phyloP scores from a whole-genome alignment of 192 early-diverging fungal species.

The Linnemannia zychae region DNA sequence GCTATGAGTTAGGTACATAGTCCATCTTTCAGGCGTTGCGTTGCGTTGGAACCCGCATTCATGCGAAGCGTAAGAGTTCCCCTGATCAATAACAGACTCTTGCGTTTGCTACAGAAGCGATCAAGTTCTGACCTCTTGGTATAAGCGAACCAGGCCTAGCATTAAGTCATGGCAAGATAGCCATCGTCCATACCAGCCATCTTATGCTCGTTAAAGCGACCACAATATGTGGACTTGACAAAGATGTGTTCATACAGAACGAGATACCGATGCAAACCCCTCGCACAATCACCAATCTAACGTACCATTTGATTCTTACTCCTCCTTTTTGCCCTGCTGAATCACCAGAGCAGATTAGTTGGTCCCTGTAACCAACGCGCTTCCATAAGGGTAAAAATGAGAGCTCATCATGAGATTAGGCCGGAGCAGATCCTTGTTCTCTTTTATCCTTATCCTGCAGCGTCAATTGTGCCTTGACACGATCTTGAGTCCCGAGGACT shows the following conservation, averaged over 20 bases:
- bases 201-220: conserved; percentile 59
- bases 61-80: neutral
- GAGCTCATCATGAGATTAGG: neutral
- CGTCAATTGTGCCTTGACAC: neutral
- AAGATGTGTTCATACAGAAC: conserved; percentile 38
- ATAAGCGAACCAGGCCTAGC: conserved; percentile 61
- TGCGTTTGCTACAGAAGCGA: conserved; percentile 57
- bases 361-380: neutral
- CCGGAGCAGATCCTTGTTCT: neutral
- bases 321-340: conserved; percentile 38
- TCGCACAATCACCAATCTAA: conserved; percentile 52
- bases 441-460: conserved; percentile 20
- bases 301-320: conserved; percentile 53
- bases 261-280: conserved; percentile 49
- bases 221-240: conserved; percentile 52
- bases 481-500: conserved; percentile 43
- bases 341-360: neutral
- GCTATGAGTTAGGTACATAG: neutral
- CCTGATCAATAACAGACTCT: neutral
- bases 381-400: neutral
- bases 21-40: neutral
- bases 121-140: conserved; percentile 57
- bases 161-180: conserved; percentile 51
- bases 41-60: neutral
- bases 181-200: conserved; percentile 62